Evolutionary conservation across 257 asterid genomes (phyloP), one percentile per base, ranked within the genome.

Genomic region (Craterostigma plantagineum): DNA sequence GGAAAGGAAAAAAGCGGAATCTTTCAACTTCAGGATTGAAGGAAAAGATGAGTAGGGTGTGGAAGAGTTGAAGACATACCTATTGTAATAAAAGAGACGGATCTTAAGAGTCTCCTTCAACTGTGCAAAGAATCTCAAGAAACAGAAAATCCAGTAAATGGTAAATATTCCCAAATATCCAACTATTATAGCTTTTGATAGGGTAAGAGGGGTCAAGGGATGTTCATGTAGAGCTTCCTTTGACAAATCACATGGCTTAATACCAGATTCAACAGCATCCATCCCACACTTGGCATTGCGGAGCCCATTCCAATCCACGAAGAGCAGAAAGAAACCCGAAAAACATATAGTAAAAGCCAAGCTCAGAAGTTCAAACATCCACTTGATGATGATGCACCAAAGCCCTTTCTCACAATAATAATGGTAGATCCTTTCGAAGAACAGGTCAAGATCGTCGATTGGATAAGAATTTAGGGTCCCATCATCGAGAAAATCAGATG

Each of bases 211-310:
- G 0, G 63, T 71, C 68, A 83, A 54, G 8, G 99, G 99, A 56
- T 90, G 94, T 49, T 67, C 49, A 65, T 83, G 84, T 43, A 90
- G 75, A 51, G 95, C 99, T 60, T 90, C 99, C 63, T 72, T 71
- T 14, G 94, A 63, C 55, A 90, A 60, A 63, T 90, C 95, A 30
- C 99, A 90, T 6, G 84, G 99, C 56, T 71, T 90, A 23, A 71
- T 80, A 54, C 98, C 98, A 61, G 95, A 87, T 64, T 82, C 98
- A 50, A 87, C 92, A 0, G 98, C 98, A 74, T 72, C 84, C 93
- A 87, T 87, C 52, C 98, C 99, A 77, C 99, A 90, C 57, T 90
- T 79, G 14, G 99, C 95, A 61, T 59, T 75, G 49, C 91, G 79
- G 27, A 90, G 91, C 50, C 99, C 99, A 67, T 71, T 72, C 99